Evolutionary conservation across 805 yeast genomes (phyloP), one percentile per base, ranked within the genome.

Genomic region (Isabelozyma rhagii): DNA sequence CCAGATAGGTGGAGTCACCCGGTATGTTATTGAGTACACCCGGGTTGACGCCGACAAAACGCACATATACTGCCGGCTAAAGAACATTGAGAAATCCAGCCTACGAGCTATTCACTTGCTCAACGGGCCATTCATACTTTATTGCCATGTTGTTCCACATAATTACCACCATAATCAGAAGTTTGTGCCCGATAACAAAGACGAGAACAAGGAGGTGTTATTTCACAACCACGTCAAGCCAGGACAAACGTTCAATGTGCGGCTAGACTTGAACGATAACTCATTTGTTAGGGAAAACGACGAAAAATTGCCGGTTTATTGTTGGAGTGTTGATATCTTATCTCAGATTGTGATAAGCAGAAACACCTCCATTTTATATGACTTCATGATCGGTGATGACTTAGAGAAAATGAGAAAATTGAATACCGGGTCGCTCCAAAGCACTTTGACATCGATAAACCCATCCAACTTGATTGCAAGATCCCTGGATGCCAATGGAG

Each of bases 181-280:
- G 46, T 71, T 71, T 45, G 34, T 9, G 1, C 70, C 72, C 13
- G 59, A 56, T 3, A 44, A 52, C 21, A 47, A 50, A 13, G 61
- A 55, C 25, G 44, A 50, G 14, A 61, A 62, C 41, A 54, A 56
- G 36, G 77, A 73, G 52, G 67, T 74, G 7, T 60, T 59, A 38
- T 74, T 70, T 56, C 61, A 63, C 27, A 72, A 73, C 52, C 65
- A 69, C 40, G 66, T 89, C 17, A 84, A 83, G 54, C 94, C 96
- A 0, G 89, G 87, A 21, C 87, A 84, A 57, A 73, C 82, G 6
- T 87, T 86, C 62, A 78, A 80, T 50, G 84, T 83, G 2, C 71
- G 71, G 49, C 68, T 89, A 25, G 56, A 65, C 14, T 61, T 87
- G 55, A 83, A 80, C 60, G 64, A 66, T 3, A 75, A 78, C 53